Percentiles rank a stretch among this genome's conserved stretches.
Conservation (phyloP, 2,329 filamentous ascomycete species). For the Cercospora zeae-maydis region DNA sequence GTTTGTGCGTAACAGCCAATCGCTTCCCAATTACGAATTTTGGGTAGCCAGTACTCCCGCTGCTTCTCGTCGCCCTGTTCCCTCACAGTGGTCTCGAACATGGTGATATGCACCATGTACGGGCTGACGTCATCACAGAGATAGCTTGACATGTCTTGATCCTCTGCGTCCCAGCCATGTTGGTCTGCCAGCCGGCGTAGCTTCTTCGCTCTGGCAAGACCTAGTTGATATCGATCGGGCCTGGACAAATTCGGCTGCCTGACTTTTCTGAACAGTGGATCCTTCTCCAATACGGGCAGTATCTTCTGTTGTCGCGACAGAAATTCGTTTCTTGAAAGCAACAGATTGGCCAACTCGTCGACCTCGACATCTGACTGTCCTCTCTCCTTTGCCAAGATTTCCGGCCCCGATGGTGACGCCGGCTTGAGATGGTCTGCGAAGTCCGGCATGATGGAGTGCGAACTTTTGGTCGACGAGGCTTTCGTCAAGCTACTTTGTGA, state of each 20-base stretch:
- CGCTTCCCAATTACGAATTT: slow-evolving; percentile 49
- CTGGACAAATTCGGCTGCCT: slow-evolving; percentile 51
- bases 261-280: slow-evolving; percentile 50
- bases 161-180: slow-evolving; percentile 49
- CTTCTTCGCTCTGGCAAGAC: slow-evolving; percentile 51
- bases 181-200: slow-evolving; percentile 46
- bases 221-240: slow-evolving; percentile 52
- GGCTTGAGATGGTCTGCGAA: slow-evolving; percentile 51
- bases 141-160: slow-evolving; percentile 52
- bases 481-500: not conserved
- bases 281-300: slow-evolving; percentile 43
- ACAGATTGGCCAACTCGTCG: slow-evolving; percentile 46
- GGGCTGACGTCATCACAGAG: slow-evolving; percentile 53
- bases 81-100: slow-evolving; percentile 52
- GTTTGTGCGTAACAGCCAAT: slow-evolving; percentile 52
- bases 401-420: slow-evolving; percentile 43
- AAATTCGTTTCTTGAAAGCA: slow-evolving; percentile 49
- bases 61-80: slow-evolving; percentile 51
- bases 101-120: slow-evolving; percentile 51
- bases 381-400: slow-evolving; percentile 47
- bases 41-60: slow-evolving; percentile 49
- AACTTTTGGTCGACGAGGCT: not conserved
- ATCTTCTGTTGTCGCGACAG: slow-evolving; percentile 48
- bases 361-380: slow-evolving; percentile 44
- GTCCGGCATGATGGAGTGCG: slow-evolving; percentile 41